phyloP scores from a whole-genome alignment of 2,329 filamentous ascomycete species.

The Hymenoscyphus occultus region DNA sequence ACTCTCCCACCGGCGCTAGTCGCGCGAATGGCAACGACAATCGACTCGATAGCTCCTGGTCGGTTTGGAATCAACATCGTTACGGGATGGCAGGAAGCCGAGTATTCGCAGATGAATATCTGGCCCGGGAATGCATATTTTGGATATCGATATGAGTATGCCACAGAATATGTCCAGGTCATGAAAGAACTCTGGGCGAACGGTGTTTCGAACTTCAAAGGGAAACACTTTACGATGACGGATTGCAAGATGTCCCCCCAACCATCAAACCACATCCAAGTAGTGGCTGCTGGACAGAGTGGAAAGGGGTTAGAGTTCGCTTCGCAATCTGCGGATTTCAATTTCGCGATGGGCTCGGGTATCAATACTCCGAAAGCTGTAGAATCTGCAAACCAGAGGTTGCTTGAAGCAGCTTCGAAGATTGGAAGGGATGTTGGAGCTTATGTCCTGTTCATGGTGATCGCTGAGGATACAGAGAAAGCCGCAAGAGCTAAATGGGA shows the following conservation, averaged over 20 bases:
- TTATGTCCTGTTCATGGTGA: constrained; percentile 38
- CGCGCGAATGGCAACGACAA: constrained; percentile 36
- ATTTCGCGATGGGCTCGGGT: constrained; percentile 36
- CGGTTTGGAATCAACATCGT: constrained; percentile 38
- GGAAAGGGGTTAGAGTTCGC: constrained; percentile 38
- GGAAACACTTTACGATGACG: constrained; percentile 37
- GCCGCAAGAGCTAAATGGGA: constrained; percentile 36
- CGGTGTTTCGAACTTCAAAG: constrained; percentile 37
- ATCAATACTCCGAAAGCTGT: constrained; percentile 36
- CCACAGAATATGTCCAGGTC: constrained; percentile 37
- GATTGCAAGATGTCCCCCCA: constrained; percentile 36
- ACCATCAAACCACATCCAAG: constrained; percentile 29
- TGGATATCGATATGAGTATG: constrained; percentile 38
- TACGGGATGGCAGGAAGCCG: constrained; percentile 37
- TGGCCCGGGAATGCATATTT: constrained; percentile 37
- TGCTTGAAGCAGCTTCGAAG: constrained; percentile 34
- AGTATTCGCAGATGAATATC: constrained; percentile 37
- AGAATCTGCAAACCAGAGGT: constrained; percentile 28
- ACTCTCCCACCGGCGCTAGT: constrained; percentile 35
- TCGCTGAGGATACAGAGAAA: constrained; percentile 37
- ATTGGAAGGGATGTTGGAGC: constrained; percentile 36
- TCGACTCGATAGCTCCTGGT: constrained; percentile 36
- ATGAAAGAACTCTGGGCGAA: constrained; percentile 38
- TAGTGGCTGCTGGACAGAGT: constrained; percentile 38
- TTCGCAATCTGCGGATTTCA: constrained; percentile 36